Evolutionary conservation across 1,139 yeast genomes (phyloP), one percentile per base, ranked within the genome.

Genomic region (Saccharomyces hybrid): DNA sequence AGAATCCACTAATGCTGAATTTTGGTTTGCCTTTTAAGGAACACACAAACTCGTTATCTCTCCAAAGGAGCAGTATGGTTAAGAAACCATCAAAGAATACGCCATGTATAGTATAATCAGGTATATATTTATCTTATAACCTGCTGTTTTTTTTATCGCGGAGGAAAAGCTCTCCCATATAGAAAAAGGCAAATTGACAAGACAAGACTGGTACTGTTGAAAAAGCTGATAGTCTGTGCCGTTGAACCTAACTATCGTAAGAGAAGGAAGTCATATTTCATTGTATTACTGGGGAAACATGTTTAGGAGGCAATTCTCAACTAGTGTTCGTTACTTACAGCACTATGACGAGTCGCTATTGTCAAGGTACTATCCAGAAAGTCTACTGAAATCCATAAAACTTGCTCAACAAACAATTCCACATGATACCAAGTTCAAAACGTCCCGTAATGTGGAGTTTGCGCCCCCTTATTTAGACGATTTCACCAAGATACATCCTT

Each of bases 331-430:
- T 14, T 46, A 25, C 14, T 48, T 57, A 48, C 59, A 59, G 51
- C 62, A 59, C 38, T 55, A 53, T 32, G 57, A 57, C 38, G 62
- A 55, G 46, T 58, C 56, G 31, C 47, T 59, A 23, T 54, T 61
- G 50, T 57, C 59, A 51, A 64, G 64, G 54, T 68, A 67, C 58
- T 68, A 68, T 53, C 62, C 69, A 3, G 56, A 63, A 47, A 62
- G 61, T 47, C 76, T 90, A 52, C 79, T 91, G 59, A 86, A 88
- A 65, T 83, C 95, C 54, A 88, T 91, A 62, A 76, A 87, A 62
- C 78, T 86, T 51, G 86, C 97, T 1, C 96, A 91, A 71, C 76
- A 87, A 4, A 77, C 81, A 41, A 83, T 89, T 52, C 95, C 96
- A 16, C 74, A 79, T 53, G 67, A 62, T 29, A 68, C 72, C 25